phyloP scores from a whole-genome alignment of 495 filamentous ascomycete genomes.

The Talaromyces borbonicus region DNA sequence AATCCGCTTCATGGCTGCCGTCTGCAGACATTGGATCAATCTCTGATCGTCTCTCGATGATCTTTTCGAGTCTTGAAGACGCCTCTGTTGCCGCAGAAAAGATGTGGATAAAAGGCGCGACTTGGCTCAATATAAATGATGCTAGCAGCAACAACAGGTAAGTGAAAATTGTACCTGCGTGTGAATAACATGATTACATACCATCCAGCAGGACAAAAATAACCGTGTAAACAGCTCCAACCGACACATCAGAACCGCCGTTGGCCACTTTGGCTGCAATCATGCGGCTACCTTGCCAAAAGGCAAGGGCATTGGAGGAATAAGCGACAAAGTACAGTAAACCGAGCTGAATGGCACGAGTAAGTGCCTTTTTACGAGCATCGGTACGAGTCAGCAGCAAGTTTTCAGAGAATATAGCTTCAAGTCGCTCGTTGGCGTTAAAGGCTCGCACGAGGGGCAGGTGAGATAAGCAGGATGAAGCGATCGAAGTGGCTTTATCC shows the following conservation, averaged over 20 bases:
- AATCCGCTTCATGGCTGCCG: conserved; percentile 16
- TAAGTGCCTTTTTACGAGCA: neutral
- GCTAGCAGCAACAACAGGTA: neutral
- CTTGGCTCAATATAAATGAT: conserved; percentile 9
- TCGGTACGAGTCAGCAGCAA: neutral
- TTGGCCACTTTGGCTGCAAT: conserved; percentile 11
- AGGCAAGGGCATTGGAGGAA: conserved; percentile 40
- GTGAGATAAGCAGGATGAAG: conserved; percentile 16
- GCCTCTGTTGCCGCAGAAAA: conserved; percentile 40
- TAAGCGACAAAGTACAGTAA: conserved; percentile 29
- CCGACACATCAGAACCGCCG: neutral
- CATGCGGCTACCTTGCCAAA: conserved; percentile 40
- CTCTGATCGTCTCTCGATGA: conserved; percentile 34
- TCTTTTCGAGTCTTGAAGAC: conserved; percentile 29
- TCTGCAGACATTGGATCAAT: conserved; percentile 23
- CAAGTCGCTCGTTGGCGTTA: conserved; percentile 14
- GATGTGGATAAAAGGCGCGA: conserved; percentile 34
- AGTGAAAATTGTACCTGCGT: neutral
- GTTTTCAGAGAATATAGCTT: neutral
- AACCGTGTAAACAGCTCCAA: conserved; percentile 1
- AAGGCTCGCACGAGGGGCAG: conserved; percentile 20
- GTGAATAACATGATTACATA: neutral
- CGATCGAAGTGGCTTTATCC: conserved; percentile 20
- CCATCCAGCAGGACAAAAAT: neutral
- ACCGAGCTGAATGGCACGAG: neutral